Evolutionary conservation across 2,329 filamentous ascomycete species (phyloP).

Genomic region (Phialophora macrospora): DNA sequence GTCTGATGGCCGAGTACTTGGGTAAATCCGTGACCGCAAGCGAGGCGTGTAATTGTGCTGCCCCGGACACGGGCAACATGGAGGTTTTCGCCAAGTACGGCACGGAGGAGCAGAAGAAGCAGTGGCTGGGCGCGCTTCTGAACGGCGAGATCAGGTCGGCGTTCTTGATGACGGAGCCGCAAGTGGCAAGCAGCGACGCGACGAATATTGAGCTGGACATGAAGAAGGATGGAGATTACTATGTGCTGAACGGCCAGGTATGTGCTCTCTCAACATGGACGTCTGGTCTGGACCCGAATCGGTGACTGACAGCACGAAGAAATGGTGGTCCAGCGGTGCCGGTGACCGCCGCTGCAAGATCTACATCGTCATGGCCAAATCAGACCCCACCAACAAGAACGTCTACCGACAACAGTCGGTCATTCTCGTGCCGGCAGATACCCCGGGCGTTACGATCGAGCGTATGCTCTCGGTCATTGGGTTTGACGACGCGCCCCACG

Average conservation of each 20-base stretch:
- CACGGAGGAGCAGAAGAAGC: constrained; percentile 70
- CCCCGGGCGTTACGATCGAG: constrained; percentile 87
- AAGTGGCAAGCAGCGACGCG: constrained; percentile 86
- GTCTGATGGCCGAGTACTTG: constrained; percentile 94
- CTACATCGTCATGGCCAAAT: constrained; percentile 97
- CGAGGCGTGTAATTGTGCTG: constrained; percentile 87
- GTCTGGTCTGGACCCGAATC: not conserved
- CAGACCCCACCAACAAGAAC: constrained; percentile 73
- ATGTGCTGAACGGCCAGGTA: constrained; percentile 76
- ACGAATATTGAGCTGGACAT: constrained; percentile 90
- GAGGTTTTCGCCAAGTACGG: constrained; percentile 92
- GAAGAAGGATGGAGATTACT: constrained; percentile 79
- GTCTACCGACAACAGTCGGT: constrained; percentile 92
- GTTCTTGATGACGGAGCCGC: constrained; percentile 93
- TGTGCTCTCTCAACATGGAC: not conserved
- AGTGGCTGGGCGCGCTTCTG: constrained; percentile 81
- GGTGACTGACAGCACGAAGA: constrained; percentile 56
- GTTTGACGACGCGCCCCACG: constrained; percentile 97
- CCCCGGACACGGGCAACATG: constrained; percentile 94
- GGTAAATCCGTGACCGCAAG: constrained; percentile 83
- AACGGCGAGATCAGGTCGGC: constrained; percentile 85
- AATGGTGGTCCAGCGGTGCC: constrained; percentile 99
- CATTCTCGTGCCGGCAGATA: constrained; percentile 79
- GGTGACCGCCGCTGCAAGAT: constrained; percentile 90
- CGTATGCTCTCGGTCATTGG: constrained; percentile 94